Evolutionary conservation across 1,284 basidiomycete species (phyloP).

Genomic region (Earliella scabrosa): DNA sequence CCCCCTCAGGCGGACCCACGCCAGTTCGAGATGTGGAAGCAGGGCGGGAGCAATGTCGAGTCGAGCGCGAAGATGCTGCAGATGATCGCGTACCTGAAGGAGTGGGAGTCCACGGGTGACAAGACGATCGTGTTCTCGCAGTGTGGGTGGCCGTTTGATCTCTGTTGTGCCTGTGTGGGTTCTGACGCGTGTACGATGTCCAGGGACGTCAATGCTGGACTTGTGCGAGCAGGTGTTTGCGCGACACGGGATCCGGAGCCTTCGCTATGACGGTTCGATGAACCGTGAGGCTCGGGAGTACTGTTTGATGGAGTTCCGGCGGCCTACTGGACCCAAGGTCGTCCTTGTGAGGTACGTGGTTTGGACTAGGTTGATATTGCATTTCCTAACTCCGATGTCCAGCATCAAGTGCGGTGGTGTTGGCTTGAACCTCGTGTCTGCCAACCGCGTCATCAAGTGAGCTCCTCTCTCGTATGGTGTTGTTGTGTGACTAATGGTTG

Average conservation of each 20-base stretch:
- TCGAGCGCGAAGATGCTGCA: conserved; percentile 72
- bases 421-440: conserved; percentile 65
- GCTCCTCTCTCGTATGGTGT: conserved; percentile 19
- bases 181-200: conserved; percentile 49
- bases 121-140: conserved; percentile 75
- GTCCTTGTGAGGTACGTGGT: conserved; percentile 60
- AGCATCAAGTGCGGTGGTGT: conserved; percentile 73
- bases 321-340: conserved; percentile 56
- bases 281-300: conserved; percentile 52
- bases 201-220: conserved; percentile 77
- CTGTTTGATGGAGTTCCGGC: conserved; percentile 54
- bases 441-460: conserved; percentile 71
- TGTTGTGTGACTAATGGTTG: neutral
- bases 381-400: neutral
- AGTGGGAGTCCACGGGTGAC: conserved; percentile 65
- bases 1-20: conserved; percentile 41
- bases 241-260: conserved; percentile 57
- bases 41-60: conserved; percentile 61
- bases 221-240: conserved; percentile 61
- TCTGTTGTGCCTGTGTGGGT: neutral
- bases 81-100: conserved; percentile 53
- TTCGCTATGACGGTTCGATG: conserved; percentile 73
- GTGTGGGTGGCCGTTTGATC: conserved; percentile 44
- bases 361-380: too few species aligned
- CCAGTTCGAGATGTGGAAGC: conserved; percentile 53